These are phyloP conservation scores for Edaphochlamys debaryana DNA, from an alignment of 139 green algal genomes.

Conservation along the genomic window DNA sequence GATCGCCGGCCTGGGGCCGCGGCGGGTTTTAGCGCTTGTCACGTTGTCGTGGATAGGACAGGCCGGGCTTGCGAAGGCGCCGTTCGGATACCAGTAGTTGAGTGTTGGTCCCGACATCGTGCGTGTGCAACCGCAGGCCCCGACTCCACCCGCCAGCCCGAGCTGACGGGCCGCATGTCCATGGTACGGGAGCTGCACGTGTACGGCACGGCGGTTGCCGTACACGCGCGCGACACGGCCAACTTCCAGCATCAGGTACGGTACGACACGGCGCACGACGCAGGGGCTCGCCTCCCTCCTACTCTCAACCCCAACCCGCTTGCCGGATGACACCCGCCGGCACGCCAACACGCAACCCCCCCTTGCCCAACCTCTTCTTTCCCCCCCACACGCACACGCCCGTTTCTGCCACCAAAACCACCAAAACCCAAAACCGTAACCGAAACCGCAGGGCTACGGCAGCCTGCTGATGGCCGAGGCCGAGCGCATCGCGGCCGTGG, in stretches of 20 bases:
- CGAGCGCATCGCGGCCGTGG: constrained; percentile 87
- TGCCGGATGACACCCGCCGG: too few species aligned
- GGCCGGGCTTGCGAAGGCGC: too few species aligned
- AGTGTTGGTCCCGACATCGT: too few species aligned
- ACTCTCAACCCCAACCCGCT: neutral
- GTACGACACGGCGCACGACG: too few species aligned
- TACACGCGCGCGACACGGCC: constrained; percentile 83
- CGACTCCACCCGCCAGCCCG: constrained; percentile 72
- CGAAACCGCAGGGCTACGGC: constrained; percentile 31
- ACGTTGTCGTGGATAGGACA: too few species aligned
- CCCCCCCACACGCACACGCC: neutral
- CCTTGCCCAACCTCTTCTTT: too few species aligned
- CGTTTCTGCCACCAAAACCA: too few species aligned
- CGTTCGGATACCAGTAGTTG: too few species aligned
- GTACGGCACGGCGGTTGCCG: constrained; percentile 95
- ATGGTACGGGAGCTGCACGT: constrained; percentile 98
- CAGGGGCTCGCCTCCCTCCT: too few species aligned
- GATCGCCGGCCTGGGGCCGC: too few species aligned
- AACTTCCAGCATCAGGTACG: constrained; percentile 89
- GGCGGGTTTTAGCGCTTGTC: too few species aligned
- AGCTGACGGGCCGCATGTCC: constrained; percentile 78
- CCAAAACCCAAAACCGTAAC: neutral
- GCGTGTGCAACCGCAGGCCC: constrained; percentile 27
- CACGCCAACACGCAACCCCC: too few species aligned
- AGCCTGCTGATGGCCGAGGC: constrained; percentile 93